phyloP scores from a whole-genome alignment of 148 eudicot genomes.

The Persicaria maculosa region DNA sequence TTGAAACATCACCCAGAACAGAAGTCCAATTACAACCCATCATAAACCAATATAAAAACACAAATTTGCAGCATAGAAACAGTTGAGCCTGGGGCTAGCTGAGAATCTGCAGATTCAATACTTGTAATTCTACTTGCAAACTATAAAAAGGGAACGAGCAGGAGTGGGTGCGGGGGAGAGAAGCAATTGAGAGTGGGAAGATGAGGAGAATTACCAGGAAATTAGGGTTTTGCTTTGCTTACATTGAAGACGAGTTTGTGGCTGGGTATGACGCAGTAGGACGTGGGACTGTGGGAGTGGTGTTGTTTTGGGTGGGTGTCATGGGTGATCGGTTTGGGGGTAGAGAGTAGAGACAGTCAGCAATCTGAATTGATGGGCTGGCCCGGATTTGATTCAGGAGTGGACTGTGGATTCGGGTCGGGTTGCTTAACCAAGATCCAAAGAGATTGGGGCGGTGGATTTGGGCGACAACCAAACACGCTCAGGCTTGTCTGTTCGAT shows the following conservation, averaged over 20 bases:
- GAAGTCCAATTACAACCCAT: not conserved
- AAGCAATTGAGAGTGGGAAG: not conserved
- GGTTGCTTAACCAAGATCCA: no score
- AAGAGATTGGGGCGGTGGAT: no score
- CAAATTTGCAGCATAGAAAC: not conserved
- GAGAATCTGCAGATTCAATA: not conserved
- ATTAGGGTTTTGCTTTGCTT: not conserved
- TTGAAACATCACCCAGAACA: slow-evolving; percentile 1
- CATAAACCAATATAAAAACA: not conserved
- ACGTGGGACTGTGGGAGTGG: not conserved
- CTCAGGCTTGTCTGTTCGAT: no score
- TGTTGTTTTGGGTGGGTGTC: no score
- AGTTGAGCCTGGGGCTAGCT: not conserved
- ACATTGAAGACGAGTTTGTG: not conserved
- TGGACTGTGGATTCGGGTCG: no score
- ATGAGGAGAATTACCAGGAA: not conserved
- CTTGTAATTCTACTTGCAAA: not conserved
- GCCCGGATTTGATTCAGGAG: no score
- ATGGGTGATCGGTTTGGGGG: no score
- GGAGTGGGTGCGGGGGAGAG: not conserved
- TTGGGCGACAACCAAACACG: no score
- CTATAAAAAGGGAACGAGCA: no score
- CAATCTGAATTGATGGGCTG: no score
- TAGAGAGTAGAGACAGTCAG: no score
- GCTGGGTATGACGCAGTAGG: not conserved